These are phyloP conservation scores for Myxozyma kluyveri DNA, from an alignment of 805 yeast species.

Conservation along the genomic window DNA sequence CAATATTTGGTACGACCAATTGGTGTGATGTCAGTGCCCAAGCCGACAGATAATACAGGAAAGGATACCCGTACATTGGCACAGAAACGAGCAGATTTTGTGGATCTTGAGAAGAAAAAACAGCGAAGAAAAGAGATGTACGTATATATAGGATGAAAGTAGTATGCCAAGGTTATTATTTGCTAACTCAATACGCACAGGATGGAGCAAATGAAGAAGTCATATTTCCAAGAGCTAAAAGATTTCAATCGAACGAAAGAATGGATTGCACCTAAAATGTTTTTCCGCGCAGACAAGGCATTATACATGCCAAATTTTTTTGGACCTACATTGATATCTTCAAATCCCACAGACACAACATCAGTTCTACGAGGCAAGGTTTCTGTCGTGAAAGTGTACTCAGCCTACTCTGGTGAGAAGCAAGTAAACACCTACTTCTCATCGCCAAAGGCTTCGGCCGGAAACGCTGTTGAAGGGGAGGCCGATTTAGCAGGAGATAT, in stretches of 20 bases:
- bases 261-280: constrained; percentile 77
- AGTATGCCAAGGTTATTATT: background rate
- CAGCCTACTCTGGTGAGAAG: constrained; percentile 68
- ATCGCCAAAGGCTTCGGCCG: constrained; percentile 44
- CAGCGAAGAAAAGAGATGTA: constrained; percentile 54
- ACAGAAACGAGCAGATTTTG: constrained; percentile 47
- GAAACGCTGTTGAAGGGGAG: constrained; percentile 23
- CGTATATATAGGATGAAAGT: constrained; percentile 20
- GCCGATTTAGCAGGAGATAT: constrained; percentile 32
- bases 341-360: constrained; percentile 36
- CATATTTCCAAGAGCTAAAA: constrained; percentile 62
- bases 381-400: constrained; percentile 62
- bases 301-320: constrained; percentile 77
- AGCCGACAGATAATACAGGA: constrained; percentile 42
- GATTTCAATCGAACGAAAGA: constrained; percentile 70
- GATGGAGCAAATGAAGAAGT: constrained; percentile 54
- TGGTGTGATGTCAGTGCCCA: constrained; percentile 46
- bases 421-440: constrained; percentile 62
- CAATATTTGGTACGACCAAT: constrained; percentile 44
- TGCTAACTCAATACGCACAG: background rate
- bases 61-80: constrained; percentile 41
- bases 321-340: constrained; percentile 51
- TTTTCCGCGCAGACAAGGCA: constrained; percentile 69
- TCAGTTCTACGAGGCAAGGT: constrained; percentile 50
- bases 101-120: constrained; percentile 49